These are phyloP conservation scores for Dendrobium chrysotoxum DNA, from an alignment of 106 monocot species.

Conservation along the genomic window DNA sequence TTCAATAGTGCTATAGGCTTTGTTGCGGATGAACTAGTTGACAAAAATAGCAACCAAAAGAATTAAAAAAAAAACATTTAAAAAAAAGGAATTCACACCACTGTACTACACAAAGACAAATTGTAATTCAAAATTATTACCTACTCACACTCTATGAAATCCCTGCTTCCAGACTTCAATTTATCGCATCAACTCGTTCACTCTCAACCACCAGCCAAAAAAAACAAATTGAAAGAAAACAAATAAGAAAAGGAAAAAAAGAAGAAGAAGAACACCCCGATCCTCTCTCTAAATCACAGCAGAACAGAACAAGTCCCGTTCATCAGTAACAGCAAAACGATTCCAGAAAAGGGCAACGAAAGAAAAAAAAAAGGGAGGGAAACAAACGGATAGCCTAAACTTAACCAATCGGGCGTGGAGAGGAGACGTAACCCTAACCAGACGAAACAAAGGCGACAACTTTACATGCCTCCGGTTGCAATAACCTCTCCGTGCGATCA, in stretches of 20 bases:
- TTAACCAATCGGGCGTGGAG: neutral
- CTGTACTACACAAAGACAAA: neutral
- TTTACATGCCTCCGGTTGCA: slow-evolving; percentile 39
- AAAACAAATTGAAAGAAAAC: neutral
- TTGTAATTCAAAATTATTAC: neutral
- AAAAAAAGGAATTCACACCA: neutral
- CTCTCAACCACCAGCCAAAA: neutral
- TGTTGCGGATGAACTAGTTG: neutral
- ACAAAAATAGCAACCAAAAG: neutral
- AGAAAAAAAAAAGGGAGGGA: neutral
- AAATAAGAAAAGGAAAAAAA: neutral
- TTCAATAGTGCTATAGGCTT: neutral
- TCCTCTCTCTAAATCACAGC: neutral
- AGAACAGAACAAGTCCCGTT: neutral
- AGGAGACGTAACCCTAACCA: slow-evolving; percentile 12
- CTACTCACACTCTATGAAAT: neutral
- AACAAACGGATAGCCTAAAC: neutral
- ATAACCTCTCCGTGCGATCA: slow-evolving; percentile 23
- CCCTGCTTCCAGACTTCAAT: neutral
- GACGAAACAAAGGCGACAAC: slow-evolving; percentile 3
- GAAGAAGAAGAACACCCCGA: neutral
- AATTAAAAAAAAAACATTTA: neutral
- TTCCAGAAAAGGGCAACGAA: too few species aligned
- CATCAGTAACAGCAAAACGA: neutral
- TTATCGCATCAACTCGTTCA: neutral